A percentile compares a stretch with the other conserved stretches of the same genome.
phyloP scores from a whole-genome alignment of 177 flowering plant genomes.

The Tripterygium wilfordii region DNA sequence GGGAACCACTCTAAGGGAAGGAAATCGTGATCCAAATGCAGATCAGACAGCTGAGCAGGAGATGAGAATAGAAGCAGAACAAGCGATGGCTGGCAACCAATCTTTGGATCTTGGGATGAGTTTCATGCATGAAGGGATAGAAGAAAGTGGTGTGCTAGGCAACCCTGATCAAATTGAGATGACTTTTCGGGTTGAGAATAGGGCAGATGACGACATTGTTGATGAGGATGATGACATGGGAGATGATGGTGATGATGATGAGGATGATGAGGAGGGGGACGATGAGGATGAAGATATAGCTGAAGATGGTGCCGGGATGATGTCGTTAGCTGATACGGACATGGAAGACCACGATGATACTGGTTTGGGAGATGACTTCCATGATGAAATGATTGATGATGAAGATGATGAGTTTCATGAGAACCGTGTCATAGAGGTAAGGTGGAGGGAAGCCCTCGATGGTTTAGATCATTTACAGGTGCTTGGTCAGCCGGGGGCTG shows the following conservation, averaged over 20 bases:
- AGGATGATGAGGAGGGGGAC: conserved; percentile 82
- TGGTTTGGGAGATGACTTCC: conserved; percentile 81
- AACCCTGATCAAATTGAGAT: conserved; percentile 56
- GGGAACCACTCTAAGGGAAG: conserved; percentile 34
- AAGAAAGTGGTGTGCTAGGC: conserved; percentile 46
- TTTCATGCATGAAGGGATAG: conserved; percentile 71
- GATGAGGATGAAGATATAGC: conserved; percentile 89
- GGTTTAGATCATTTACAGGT: conserved; percentile 84
- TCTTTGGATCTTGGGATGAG: conserved; percentile 50
- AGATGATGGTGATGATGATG: conserved; percentile 82
- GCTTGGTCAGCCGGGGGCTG: conserved; percentile 75
- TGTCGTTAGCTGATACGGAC: conserved; percentile 92
- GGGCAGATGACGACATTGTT: conserved; percentile 74
- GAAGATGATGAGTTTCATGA: conserved; percentile 93
- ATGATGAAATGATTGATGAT: conserved; percentile 87
- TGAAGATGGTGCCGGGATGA: conserved; percentile 78
- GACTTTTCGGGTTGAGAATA: conserved; percentile 68
- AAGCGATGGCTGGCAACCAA: conserved; percentile 26
- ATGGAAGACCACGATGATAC: conserved; percentile 88
- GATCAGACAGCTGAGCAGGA: conserved; percentile 45
- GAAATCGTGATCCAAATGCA: conserved; percentile 25
- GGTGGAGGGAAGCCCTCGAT: conserved; percentile 91
- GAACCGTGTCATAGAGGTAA: conserved; percentile 77
- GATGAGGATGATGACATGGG: conserved; percentile 94
- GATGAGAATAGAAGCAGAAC: conserved; percentile 57